Evolutionary conservation across 78 protist species (phyloP).

Genomic region (Cyanophora paradoxa): DNA sequence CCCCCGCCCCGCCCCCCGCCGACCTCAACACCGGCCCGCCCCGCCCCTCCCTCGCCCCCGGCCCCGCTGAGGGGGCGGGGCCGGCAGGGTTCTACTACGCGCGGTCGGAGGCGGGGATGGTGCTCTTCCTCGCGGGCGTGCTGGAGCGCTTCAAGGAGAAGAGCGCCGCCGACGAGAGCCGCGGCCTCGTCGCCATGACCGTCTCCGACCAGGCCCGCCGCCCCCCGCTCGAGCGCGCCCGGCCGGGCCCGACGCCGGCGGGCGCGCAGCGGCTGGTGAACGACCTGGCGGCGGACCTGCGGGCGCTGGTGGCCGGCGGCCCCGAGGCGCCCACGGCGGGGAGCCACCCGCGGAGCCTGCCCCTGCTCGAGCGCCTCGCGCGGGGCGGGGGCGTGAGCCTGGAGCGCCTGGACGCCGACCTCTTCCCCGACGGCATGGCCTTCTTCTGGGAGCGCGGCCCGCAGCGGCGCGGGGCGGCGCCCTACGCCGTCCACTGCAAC

Average conservation of each 20-base stretch:
- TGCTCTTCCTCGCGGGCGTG: too few relatives aligned
- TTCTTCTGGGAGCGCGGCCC: neutral
- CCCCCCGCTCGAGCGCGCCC: too few relatives aligned
- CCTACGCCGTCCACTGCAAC: slow-evolving; percentile 9
- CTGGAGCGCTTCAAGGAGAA: too few relatives aligned
- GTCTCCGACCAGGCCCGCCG: too few relatives aligned
- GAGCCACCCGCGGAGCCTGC: neutral
- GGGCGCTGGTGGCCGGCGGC: neutral
- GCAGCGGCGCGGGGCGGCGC: neutral
- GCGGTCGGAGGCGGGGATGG: slow-evolving; percentile 2
- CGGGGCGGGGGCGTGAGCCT: neutral
- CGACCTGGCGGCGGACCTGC: neutral
- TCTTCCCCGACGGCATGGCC: slow-evolving; percentile 4
- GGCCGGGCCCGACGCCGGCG: too few relatives aligned
- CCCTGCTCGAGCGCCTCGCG: neutral
- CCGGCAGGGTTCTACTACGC: neutral
- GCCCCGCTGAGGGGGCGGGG: too few relatives aligned
- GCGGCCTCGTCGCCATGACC: too few relatives aligned
- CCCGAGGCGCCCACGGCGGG: neutral
- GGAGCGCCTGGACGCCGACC: neutral
- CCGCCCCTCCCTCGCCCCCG: too few relatives aligned
- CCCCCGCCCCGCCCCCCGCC: too few relatives aligned
- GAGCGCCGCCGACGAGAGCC: too few relatives aligned
- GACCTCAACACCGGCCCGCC: too few relatives aligned
- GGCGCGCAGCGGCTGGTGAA: too few relatives aligned